These are phyloP conservation scores for Tylopilus sp. DNA, from an alignment of 1,284 basidiomycete species.

Conservation along the genomic window DNA sequence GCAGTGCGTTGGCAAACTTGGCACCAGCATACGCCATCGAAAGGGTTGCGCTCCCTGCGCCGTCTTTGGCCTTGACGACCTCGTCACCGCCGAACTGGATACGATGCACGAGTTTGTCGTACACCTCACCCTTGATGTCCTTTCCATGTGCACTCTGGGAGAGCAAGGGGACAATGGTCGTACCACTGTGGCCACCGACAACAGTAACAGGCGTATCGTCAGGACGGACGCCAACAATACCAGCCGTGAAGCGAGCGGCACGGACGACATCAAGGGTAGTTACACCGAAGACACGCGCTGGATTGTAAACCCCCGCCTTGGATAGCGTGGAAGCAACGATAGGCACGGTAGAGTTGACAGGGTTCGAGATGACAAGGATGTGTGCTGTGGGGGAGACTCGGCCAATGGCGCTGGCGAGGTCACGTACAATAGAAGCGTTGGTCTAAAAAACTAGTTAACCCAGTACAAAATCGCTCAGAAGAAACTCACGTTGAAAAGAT, in stretches of 20 bases:
- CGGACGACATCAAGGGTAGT: constrained; percentile 98
- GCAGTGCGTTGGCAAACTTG: constrained; percentile 79
- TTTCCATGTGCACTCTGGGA: constrained; percentile 73
- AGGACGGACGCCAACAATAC: constrained; percentile 64
- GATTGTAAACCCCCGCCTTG: constrained; percentile 93
- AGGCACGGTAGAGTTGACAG: constrained; percentile 93
- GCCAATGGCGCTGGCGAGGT: constrained; percentile 86
- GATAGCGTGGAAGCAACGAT: constrained; percentile 92
- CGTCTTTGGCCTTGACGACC: constrained; percentile 86
- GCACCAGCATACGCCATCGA: constrained; percentile 94
- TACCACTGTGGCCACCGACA: constrained; percentile 93
- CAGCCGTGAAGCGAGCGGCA: constrained; percentile 85
- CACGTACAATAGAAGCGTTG: constrained; percentile 93
- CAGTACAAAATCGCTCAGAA: background rate
- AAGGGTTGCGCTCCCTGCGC: constrained; percentile 84
- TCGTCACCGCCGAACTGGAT: constrained; percentile 94
- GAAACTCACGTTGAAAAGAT: constrained; percentile 90
- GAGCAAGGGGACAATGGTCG: constrained; percentile 93
- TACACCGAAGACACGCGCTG: constrained; percentile 73
- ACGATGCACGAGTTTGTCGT: constrained; percentile 71
- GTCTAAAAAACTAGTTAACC: constrained; percentile 47
- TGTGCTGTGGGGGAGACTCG: constrained; percentile 86
- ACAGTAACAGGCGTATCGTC: constrained; percentile 77
- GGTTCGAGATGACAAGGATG: constrained; percentile 96
- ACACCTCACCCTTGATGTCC: constrained; percentile 53